Evolutionary conservation across 1,139 yeast genomes (phyloP).

Genomic region (Suhomyces atakaporum): DNA sequence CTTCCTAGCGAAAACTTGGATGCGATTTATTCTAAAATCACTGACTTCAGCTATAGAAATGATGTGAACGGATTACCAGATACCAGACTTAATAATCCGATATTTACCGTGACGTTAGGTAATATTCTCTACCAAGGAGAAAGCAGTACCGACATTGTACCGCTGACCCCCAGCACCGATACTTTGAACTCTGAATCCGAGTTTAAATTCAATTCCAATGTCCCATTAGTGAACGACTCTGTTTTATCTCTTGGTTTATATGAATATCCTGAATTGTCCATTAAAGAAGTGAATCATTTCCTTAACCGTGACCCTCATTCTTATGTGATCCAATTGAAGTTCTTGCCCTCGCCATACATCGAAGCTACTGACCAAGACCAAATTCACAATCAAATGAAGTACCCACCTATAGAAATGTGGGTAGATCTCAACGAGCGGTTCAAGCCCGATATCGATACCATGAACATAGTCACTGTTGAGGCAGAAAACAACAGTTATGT

Average conservation of each 20-base stretch:
- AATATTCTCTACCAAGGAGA: slow-evolving; percentile 32
- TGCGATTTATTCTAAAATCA: slow-evolving; percentile 18
- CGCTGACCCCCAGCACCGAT: slow-evolving; percentile 3
- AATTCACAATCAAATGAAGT: slow-evolving; percentile 24
- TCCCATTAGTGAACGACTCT: slow-evolving; percentile 43
- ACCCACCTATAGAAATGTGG: slow-evolving; percentile 61
- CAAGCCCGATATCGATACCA: slow-evolving; percentile 41
- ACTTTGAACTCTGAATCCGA: slow-evolving; percentile 5
- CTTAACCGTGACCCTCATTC: slow-evolving; percentile 20
- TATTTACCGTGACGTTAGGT: slow-evolving; percentile 43
- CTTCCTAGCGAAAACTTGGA: slow-evolving; percentile 7
- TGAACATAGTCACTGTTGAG: slow-evolving; percentile 49
- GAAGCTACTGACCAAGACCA: slow-evolving; percentile 20
- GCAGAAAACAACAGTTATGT: slow-evolving; percentile 45
- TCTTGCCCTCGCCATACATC: slow-evolving; percentile 47
- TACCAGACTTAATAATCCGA: slow-evolving; percentile 22
- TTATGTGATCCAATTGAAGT: slow-evolving; percentile 44
- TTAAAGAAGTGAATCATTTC: slow-evolving; percentile 23
- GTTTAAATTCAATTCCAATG: slow-evolving; percentile 43
- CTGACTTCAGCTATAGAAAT: slow-evolving; percentile 24
- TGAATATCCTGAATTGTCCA: slow-evolving; percentile 21
- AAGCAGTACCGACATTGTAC: slow-evolving; percentile 5
- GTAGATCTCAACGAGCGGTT: slow-evolving; percentile 42
- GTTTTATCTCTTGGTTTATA: slow-evolving; percentile 37
- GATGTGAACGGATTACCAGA: slow-evolving; percentile 19